Evolutionary conservation across 345 rosid species (phyloP).

Genomic region (Garcia nutans): DNA sequence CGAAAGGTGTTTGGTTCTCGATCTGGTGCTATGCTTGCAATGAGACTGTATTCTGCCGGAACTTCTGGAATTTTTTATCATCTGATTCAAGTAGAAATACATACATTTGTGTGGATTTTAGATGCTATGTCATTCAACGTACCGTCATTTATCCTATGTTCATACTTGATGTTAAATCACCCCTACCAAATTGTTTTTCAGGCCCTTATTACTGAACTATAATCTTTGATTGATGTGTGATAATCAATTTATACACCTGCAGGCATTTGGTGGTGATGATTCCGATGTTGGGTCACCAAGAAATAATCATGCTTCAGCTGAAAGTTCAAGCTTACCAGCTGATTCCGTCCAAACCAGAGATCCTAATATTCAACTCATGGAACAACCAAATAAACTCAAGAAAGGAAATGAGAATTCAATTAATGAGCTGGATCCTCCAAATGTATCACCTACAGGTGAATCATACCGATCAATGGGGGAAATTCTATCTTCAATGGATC

Average conservation of each 20-base stretch:
- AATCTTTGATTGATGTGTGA: conserved; percentile 6
- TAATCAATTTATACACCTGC: conserved; percentile 26
- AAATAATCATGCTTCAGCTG: conserved; percentile 42
- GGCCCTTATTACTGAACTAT: conserved; percentile 5
- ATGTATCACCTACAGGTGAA: conserved; percentile 52
- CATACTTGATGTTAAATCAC: not conserved
- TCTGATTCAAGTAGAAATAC: not conserved
- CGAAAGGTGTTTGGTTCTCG: not conserved
- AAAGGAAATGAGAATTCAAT: conserved; percentile 51
- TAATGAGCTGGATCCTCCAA: conserved; percentile 45
- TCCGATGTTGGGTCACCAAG: conserved; percentile 72
- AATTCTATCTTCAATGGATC: conserved; percentile 59
- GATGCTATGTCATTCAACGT: not conserved
- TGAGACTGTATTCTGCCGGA: not conserved
- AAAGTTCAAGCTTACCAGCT: conserved; percentile 41
- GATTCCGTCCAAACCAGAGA: conserved; percentile 46
- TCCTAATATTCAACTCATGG: conserved; percentile 39
- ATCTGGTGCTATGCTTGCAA: not conserved
- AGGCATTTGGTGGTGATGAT: conserved; percentile 89
- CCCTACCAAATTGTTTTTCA: not conserved
- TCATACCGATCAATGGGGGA: conserved; percentile 77
- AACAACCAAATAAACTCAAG: conserved; percentile 55
- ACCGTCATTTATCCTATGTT: not conserved
- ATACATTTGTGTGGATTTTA: not conserved
- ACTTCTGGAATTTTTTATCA: not conserved